phyloP scores from a whole-genome alignment of 805 yeast species.

The Kluyveromyces dobzhanskii region DNA sequence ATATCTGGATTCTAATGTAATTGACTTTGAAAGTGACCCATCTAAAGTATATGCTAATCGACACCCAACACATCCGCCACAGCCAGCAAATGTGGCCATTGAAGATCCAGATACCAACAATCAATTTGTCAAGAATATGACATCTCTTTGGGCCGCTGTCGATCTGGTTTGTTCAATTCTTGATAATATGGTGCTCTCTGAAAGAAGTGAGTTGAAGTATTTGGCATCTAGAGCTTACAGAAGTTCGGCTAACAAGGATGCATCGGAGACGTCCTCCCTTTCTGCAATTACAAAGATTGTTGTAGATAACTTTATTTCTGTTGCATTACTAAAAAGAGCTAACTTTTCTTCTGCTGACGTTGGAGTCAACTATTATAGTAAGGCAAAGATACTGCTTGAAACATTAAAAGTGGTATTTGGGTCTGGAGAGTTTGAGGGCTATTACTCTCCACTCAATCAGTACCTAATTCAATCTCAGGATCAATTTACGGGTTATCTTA shows the following conservation, averaged over 20 bases:
- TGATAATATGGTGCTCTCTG: constrained; percentile 28
- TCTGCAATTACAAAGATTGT: constrained; percentile 37
- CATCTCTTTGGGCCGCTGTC: constrained; percentile 61
- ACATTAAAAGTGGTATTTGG: constrained; percentile 22
- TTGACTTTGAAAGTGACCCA: constrained; percentile 80
- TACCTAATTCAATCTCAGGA: constrained; percentile 25
- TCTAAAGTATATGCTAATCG: constrained; percentile 40
- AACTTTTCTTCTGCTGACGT: constrained; percentile 16
- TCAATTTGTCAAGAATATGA: constrained; percentile 65
- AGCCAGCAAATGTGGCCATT: constrained; percentile 62
- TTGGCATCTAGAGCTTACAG: constrained; percentile 42
- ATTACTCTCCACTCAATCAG: constrained; percentile 27
- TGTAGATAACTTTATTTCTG: constrained; percentile 19
- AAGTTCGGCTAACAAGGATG: constrained; percentile 38
- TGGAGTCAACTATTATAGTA: constrained; percentile 6
- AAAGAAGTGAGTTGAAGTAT: constrained; percentile 41
- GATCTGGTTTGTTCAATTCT: constrained; percentile 47
- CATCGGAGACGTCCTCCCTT: constrained; percentile 61
- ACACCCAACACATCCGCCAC: constrained; percentile 31
- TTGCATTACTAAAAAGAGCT: constrained; percentile 16
- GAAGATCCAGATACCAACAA: constrained; percentile 67
- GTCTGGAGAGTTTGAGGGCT: constrained; percentile 21
- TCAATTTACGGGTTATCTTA: constrained; percentile 20
- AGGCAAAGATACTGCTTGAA: constrained; percentile 14
- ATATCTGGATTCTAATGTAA: constrained; percentile 28